These are phyloP conservation scores for Castanospermum australe DNA, from an alignment of 306 rosid genomes.

Conservation along the genomic window DNA sequence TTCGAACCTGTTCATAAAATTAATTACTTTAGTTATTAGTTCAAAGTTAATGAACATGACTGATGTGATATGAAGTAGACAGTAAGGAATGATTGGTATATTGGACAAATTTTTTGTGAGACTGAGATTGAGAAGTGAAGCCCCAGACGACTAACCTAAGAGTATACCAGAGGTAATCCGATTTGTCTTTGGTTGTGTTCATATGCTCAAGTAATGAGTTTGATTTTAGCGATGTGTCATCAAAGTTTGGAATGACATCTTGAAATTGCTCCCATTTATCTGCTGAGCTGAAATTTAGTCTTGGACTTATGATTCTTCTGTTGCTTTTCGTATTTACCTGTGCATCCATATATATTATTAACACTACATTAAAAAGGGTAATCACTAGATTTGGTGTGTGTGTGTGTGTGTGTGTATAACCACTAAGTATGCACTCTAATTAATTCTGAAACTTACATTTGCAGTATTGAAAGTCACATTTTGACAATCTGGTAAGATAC, in stretches of 20 bases:
- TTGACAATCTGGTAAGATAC: constrained; percentile 65
- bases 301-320: constrained; percentile 38
- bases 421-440: neutral
- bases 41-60: neutral
- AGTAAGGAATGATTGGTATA: neutral
- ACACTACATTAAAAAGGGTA: neutral
- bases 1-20: constrained; percentile 44
- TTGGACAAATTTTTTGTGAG: neutral
- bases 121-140: too few relatives aligned
- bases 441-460: constrained; percentile 32
- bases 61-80: neutral
- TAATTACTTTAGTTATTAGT: neutral
- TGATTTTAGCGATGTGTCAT: constrained; percentile 44
- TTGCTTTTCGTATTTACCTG: constrained; percentile 43
- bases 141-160: constrained; percentile 42
- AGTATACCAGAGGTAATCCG: constrained; percentile 78
- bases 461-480: constrained; percentile 62
- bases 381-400: neutral
- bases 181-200: constrained; percentile 67
- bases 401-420: too few relatives aligned
- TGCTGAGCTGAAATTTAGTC: constrained; percentile 44
- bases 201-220: constrained; percentile 61
- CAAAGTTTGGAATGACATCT: constrained; percentile 49
- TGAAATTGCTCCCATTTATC: constrained; percentile 50
- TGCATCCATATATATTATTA: neutral